Base-by-base conservation (phyloP, 2,329 filamentous ascomycete species). In the Ophiostoma australiae region DNA sequence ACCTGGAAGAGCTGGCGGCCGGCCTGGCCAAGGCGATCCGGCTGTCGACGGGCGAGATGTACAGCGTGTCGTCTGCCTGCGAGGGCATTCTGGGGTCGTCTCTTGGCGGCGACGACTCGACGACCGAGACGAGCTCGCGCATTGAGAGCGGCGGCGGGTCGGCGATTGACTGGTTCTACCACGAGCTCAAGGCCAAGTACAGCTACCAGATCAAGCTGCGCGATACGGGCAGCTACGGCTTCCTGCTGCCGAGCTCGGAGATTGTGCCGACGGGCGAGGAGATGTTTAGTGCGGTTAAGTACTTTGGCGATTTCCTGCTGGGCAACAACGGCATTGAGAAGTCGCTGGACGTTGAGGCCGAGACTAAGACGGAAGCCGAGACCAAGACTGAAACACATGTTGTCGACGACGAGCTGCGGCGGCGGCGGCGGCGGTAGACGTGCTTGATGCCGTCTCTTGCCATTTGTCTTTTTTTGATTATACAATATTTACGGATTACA, bases 131-230 rank as follows among this genome's bases (percentile, higher is more conserved):
- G 91, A 0, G 87, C 4, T 75, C 78, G 3, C 83, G 88, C 55
- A 87, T 94, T 73, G 91, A 95, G 77, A 86, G 86, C 0, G 88
- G 90, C 3, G 94, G 94, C 55, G 94, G 94, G 2, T 94, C 91
- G 68, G 92, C 92, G 1, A 88, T 98, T 61, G 95, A 98, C 80
- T 98, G 92, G 89, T 97, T 99, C 80, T 97, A 97, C 78, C 92
- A 97, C 76, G 91, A 96, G 76, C 81, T 98, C 73, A 83, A 85
- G 67, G 91, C 94, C 23, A 89, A 88, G 73, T 97, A 92, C 78
- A 91, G 93, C 72, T 98, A 96, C 79, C 95, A 98, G 83, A 90
- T 95, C 80, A 98, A 98, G 81, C 83, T 99, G 37, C 86, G 95
- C 68, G 95, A 99, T 78, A 95, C 91, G 0, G 95, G 95, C 11